Conservation (phyloP, 2,329 filamentous ascomycete species). For the Arthroderma uncinatum region DNA sequence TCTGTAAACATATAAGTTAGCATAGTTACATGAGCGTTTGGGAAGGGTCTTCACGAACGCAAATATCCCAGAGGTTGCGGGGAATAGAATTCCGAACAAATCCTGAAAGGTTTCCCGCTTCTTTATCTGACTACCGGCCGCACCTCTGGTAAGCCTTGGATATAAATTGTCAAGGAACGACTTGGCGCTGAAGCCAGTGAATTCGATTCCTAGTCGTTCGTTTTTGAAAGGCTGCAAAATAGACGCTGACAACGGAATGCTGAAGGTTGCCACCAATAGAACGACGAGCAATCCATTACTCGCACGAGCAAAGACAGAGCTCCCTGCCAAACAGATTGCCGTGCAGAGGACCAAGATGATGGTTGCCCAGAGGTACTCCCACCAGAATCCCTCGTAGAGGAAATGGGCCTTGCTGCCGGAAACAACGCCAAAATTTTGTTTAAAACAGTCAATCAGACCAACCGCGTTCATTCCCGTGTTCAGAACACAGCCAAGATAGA, state of each 20-base stretch:
- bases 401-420: conserved; percentile 48
- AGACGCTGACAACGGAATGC: conserved; percentile 69
- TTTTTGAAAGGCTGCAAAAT: conserved; percentile 57
- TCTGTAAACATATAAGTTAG: conserved; percentile 28
- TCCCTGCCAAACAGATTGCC: conserved; percentile 65
- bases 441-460: conserved; percentile 71
- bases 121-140: conserved; percentile 49
- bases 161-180: conserved; percentile 66
- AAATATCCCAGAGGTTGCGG: conserved; percentile 52
- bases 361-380: conserved; percentile 64
- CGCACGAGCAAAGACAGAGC: conserved; percentile 65
- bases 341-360: conserved; percentile 61
- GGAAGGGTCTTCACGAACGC: conserved; percentile 31
- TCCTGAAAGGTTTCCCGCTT: conserved; percentile 64
- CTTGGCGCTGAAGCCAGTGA: conserved; percentile 61
- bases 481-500: conserved; percentile 80
- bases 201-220: conserved; percentile 52
- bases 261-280: conserved; percentile 61
- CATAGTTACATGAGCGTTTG: conserved; percentile 37
- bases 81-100: conserved; percentile 77
- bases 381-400: conserved; percentile 64
- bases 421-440: conserved; percentile 56
- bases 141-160: conserved; percentile 53
- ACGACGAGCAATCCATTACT: conserved; percentile 66
- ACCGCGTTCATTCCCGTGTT: conserved; percentile 83